Evolutionary conservation across 2,329 filamentous ascomycete genomes (phyloP).

Genomic region (Colletotrichum somersetense): DNA sequence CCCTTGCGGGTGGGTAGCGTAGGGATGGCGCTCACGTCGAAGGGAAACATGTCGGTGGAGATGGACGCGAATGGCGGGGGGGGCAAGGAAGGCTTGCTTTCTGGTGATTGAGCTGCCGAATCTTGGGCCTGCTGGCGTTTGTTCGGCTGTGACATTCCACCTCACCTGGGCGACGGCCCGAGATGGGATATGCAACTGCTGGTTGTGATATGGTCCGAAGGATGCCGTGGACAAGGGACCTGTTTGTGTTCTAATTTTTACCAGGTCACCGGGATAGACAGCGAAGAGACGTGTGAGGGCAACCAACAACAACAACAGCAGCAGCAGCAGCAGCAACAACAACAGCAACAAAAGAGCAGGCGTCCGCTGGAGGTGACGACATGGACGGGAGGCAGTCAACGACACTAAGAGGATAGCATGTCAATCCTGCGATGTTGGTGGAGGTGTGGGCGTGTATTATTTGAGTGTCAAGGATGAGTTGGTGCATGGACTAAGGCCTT

Average conservation of each 20-base stretch:
- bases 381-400: not conserved
- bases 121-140: not conserved
- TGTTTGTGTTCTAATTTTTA: not conserved
- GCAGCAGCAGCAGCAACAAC: no score
- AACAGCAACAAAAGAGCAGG: not conserved
- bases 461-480: not conserved
- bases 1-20: constrained; percentile 73
- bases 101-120: not conserved
- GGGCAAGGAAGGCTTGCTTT: not conserved
- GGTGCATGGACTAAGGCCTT: not conserved
- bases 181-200: not conserved
- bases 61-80: not conserved
- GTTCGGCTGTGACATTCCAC: not conserved
- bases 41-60: constrained; percentile 63
- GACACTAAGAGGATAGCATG: not conserved
- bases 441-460: not conserved
- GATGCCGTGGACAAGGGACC: not conserved
- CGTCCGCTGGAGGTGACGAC: not conserved
- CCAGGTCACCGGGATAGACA: not conserved
- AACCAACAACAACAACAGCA: not conserved
- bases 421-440: not conserved
- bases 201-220: not conserved
- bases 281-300: not conserved
- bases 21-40: constrained; percentile 68
- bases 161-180: not conserved